Conservation (phyloP, 2,329 filamentous ascomycete genomes). For the Aspergillus sp. region DNA sequence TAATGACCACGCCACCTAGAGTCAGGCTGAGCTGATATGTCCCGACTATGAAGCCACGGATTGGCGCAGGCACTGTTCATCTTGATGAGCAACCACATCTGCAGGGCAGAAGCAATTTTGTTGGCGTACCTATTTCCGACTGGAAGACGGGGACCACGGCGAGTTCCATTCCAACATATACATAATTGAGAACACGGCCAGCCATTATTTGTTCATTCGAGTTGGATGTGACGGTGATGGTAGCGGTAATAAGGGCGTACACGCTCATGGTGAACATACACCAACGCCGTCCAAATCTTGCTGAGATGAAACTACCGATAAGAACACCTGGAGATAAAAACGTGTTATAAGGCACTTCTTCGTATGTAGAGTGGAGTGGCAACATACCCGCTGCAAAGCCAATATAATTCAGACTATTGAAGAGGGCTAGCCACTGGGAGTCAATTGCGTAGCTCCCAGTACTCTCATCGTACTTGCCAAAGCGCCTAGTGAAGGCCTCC, state of each 20-base stretch:
- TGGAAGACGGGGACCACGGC: slow-evolving; percentile 17
- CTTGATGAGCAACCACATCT: background rate
- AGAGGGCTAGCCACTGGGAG: slow-evolving; percentile 35
- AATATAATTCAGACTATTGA: slow-evolving; percentile 20
- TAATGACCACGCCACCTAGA: slow-evolving; percentile 2
- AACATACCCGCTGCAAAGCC: slow-evolving; percentile 13
- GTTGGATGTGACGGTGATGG: slow-evolving; percentile 33
- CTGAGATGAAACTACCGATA: slow-evolving; percentile 29
- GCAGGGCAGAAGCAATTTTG: no score
- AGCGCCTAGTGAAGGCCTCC: slow-evolving; percentile 35
- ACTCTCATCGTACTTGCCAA: slow-evolving; percentile 29
- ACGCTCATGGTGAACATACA: slow-evolving; percentile 41
- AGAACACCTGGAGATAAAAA: slow-evolving; percentile 22
- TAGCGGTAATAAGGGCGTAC: slow-evolving; percentile 34
- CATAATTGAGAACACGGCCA: slow-evolving; percentile 38
- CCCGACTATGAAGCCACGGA: slow-evolving; percentile 8
- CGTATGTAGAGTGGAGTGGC: background rate
- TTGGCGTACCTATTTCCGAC: slow-evolving; percentile 18
- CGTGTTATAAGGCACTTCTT: background rate
- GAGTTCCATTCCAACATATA: slow-evolving; percentile 42
- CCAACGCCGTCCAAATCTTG: slow-evolving; percentile 33
- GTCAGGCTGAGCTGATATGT: slow-evolving; percentile 7
- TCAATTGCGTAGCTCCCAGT: slow-evolving; percentile 26
- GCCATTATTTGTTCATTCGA: slow-evolving; percentile 32
- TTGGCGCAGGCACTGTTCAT: slow-evolving; percentile 29